Evolutionary conservation across 352 stramenopile species (phyloP), one percentile per base, ranked within the genome.

Genomic region (Phytophthora colocasiae): DNA sequence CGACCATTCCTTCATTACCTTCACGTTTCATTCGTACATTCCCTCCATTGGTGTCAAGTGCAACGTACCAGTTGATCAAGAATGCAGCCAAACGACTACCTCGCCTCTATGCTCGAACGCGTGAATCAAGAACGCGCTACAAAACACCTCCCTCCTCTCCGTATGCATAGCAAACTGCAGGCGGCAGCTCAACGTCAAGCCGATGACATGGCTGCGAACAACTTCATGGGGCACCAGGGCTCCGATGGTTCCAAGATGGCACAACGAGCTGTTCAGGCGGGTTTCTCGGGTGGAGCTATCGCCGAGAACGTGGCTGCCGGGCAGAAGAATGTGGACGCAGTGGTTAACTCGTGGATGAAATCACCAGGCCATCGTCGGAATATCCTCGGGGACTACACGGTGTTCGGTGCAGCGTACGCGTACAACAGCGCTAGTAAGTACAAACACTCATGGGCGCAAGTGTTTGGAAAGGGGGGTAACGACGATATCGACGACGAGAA

Each of bases 281-380:
- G 77, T 17, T 86, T 84, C 54, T 67, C 70, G 17, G 80, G 77
- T 29, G 73, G 64, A 12, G 72, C 49, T 55, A 57, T 85, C 4
- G 78, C 62, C 15, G 78, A 87, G 48, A 87, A 87, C 52, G 71
- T 85, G 10, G 78, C 75, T 26, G 73, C 73, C 6, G 78, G 78
- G 4, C 76, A 84, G 43, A 57, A 54, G n/a, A 60, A 74, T 57
- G 73, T 85, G 47, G 44, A 58, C 8, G 58, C 52, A 9, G 78
- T 84, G 19, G 76, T 87, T 43, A 54, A 75, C 22, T 73, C 75
- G 38, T 87, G 78, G 78, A 86, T 86, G 75, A 73, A 77, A 48
- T 86, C 78, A 24, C 22, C 61, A 8, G 78, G 75, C 26, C 75
- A 86, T 50, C 62, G 67, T 19, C 45, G 46, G 19, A 86, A 83